Conservation (phyloP, 768 basidiomycete species). For the Fibroporia radiculosa region DNA sequence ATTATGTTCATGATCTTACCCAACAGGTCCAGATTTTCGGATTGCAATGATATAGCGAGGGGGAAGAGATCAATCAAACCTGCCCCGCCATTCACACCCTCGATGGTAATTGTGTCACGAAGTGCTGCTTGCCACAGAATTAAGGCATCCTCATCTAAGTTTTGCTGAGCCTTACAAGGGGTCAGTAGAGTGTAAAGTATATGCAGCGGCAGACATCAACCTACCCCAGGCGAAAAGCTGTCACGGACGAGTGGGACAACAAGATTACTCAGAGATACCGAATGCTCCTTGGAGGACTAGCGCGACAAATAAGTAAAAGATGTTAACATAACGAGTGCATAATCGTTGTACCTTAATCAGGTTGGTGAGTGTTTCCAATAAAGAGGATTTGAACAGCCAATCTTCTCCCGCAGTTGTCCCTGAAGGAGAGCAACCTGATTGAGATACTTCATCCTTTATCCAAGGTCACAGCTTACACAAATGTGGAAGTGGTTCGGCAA, state of each 20-base stretch:
- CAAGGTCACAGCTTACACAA: slow-evolving; percentile 50
- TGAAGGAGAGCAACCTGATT: slow-evolving; percentile 22
- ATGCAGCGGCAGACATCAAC: background rate
- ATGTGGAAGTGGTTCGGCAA: slow-evolving; percentile 57
- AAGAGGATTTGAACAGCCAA: slow-evolving; percentile 60
- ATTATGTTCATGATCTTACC: slow-evolving; percentile 59
- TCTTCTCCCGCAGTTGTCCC: slow-evolving; percentile 66
- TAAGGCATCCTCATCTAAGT: slow-evolving; percentile 75
- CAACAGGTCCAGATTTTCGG: slow-evolving; percentile 65
- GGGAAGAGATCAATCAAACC: slow-evolving; percentile 63
- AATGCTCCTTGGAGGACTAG: slow-evolving; percentile 54
- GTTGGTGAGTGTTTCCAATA: slow-evolving; percentile 64
- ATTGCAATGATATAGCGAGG: slow-evolving; percentile 48
- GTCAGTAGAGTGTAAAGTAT: background rate
- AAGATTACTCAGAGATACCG: slow-evolving; percentile 10
- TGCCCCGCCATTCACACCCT: slow-evolving; percentile 36
- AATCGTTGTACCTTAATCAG: slow-evolving; percentile 51
- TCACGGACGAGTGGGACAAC: slow-evolving; percentile 20
- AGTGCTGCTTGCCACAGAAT: slow-evolving; percentile 68
- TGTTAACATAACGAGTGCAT: background rate
- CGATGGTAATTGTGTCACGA: slow-evolving; percentile 51
- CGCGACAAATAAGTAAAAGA: background rate
- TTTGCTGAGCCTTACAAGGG: slow-evolving; percentile 41
- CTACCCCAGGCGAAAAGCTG: slow-evolving; percentile 17
- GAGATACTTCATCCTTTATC: background rate